Base-by-base conservation (phyloP, 148 eudicot genomes). In the Bassia scoparia region DNA sequence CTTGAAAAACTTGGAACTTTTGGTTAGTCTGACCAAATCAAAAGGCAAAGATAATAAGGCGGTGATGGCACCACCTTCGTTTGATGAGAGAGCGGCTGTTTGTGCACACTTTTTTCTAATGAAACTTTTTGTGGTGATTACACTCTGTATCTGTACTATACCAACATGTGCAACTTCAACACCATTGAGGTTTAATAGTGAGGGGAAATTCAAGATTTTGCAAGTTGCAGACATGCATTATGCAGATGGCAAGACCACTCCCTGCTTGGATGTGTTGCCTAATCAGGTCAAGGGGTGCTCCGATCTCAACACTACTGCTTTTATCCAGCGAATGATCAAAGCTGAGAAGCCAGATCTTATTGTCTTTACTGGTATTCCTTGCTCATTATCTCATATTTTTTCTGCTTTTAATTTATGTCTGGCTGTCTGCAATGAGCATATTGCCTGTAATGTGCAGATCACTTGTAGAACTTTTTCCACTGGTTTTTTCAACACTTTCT, bases 151-250 rank as follows among this genome's bases (percentile, higher is more conserved):
- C 7, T 46, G 27, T 69, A 16, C 59, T 55, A 75, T 34, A 64
- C 31, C 52, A 34, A 44, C 31, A 12, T 46, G 23, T 79, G 72
- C 67, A 43, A 26, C 65, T 26, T 70, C 77, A 23, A 33, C 70
- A 59, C 50, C 73, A 29, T 76, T 93, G 74, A 82, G 88, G 52
- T 93, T 93, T 80, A 83, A 82, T 52, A 69, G 64, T 37, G 77
- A 83, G 30, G 98, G 97, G 15, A 84, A 88, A 72, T 89, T 93
- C 70, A 90, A 86, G 83, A 89, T 93, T 78, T 77, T 93, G 68
- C 98, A 93, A 73, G 98, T 93, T 33, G 98, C 98, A 7, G 98
- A 93, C 59, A 93, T 93, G 97, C 98, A 93, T 81, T 93, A 81
- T 44, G 98, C 71, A n/a, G 63, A 89, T 53, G 98, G 98, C 48